phyloP scores from a whole-genome alignment of 202 grass and related monocot genomes.

The Cymbopogon flexuosus region DNA sequence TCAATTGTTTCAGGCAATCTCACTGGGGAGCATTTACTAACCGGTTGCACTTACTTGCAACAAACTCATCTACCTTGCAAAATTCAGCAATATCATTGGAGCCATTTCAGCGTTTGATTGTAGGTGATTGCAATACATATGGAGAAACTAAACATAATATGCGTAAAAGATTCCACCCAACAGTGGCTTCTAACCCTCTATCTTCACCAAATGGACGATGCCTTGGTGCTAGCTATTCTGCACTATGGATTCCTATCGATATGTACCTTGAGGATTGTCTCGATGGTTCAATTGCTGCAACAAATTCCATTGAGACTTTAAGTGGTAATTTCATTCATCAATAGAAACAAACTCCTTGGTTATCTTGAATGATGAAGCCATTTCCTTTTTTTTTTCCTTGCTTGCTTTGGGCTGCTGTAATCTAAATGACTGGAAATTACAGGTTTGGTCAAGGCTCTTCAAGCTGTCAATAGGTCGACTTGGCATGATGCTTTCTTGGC shows the following conservation, averaged over 20 bases:
- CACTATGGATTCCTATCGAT: slow-evolving; percentile 85
- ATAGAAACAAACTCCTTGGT: background rate
- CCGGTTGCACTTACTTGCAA: slow-evolving; percentile 55
- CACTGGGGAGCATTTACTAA: slow-evolving; percentile 60
- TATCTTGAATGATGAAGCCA: background rate
- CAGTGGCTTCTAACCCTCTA: slow-evolving; percentile 39
- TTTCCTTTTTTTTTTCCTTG: background rate
- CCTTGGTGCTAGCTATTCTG: slow-evolving; percentile 58
- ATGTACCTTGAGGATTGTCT: slow-evolving; percentile 97
- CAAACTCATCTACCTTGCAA: slow-evolving; percentile 65
- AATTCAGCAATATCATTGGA: slow-evolving; percentile 53
- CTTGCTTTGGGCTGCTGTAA: background rate
- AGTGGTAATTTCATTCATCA: slow-evolving; percentile 52
- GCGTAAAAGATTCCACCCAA: slow-evolving; percentile 40
- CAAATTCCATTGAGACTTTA: slow-evolving; percentile 92
- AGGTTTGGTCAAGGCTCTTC: slow-evolving; percentile 93
- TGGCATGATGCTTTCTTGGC: slow-evolving; percentile 94
- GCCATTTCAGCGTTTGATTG: slow-evolving; percentile 54
- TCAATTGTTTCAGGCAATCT: slow-evolving; percentile 57
- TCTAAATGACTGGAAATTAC: slow-evolving; percentile 26
- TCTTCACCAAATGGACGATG: slow-evolving; percentile 46
- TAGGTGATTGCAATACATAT: slow-evolving; percentile 34
- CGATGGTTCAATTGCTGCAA: slow-evolving; percentile 82
- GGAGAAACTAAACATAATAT: slow-evolving; percentile 52
- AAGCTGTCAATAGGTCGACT: slow-evolving; percentile 70